Base-by-base conservation (phyloP, 805 yeast species). In the Torulaspora gathmanii region DNA sequence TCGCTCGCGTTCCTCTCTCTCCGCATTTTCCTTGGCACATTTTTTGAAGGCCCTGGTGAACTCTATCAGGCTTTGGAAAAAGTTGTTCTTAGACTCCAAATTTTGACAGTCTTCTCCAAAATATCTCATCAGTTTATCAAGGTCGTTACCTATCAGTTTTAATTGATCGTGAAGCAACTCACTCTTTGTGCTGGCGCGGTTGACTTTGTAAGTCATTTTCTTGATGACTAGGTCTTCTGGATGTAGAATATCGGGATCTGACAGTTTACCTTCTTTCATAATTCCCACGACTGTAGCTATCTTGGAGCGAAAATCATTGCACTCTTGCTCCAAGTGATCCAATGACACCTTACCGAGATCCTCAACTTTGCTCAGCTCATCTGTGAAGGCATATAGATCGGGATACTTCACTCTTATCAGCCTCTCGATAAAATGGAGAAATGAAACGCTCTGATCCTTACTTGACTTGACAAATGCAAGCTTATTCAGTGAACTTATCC, bases 341-440 rank as follows among this genome's bases (percentile, higher is more conserved):
- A 85, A 70, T 0, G 86, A 78, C 22, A 79, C 65, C 45, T 81
- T 81, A 10, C 85, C 73, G 12, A 80, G 75, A 19, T 75, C 79
- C 20, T 67, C 55, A 34, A 83, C 71, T 41, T 69, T 74, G 12
- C 69, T 57, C 44, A 85, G 63, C 42, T 85, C 91, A 43, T 78
- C 78, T 28, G 81, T 69, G 62, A 85, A 84, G 2, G 64, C 71
- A 47, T 81, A 72, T 13, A 79, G 66, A 22, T 82, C 84, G 1
- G 89, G 83, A 57, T 81, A 85, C 48, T 80, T 78, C 1, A 68
- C 63, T 46, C 95, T 65, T n/a, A 83, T 67, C 13, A 82, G 70
- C 55, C 75, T 80, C 57, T 85, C 95, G 46, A 85, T 81, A 53
- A 82, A 85, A 57, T 85, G 91, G 55, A 85, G 69, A 53, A 85